A percentile compares a stretch with the other conserved stretches of the same genome.
phyloP scores from a whole-genome alignment of 2,329 filamentous ascomycete species.

The Colletotrichum sp. region DNA sequence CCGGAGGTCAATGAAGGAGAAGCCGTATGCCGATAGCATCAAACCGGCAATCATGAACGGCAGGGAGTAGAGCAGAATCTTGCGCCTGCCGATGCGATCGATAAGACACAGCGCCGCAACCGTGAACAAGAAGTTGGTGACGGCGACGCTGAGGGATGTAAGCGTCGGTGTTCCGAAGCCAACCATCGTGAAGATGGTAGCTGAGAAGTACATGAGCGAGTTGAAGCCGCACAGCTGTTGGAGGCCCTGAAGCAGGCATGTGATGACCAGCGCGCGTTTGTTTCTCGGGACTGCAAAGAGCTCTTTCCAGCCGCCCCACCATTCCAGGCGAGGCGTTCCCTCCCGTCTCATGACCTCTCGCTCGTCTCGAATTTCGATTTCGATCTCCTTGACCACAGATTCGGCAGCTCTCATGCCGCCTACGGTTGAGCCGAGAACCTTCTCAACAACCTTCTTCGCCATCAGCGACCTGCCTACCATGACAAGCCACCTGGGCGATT shows the following conservation, averaged over 20 bases:
- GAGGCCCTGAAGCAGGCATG: conserved; percentile 83
- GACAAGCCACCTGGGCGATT: conserved; percentile 89
- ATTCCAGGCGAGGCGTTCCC: conserved; percentile 37
- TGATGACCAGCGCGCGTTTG: conserved; percentile 79
- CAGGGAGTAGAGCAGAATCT: conserved; percentile 82
- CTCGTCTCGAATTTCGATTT: conserved; percentile 77
- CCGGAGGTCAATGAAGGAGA: conserved; percentile 64
- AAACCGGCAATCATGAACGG: conserved; percentile 84
- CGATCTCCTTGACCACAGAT: conserved; percentile 70
- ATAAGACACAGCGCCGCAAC: conserved; percentile 77
- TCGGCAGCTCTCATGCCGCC: conserved; percentile 56
- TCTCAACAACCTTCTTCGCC: conserved; percentile 69
- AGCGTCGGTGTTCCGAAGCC: conserved; percentile 81
- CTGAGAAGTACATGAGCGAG: conserved; percentile 91
- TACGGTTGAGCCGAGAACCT: conserved; percentile 63
- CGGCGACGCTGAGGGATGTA: conserved; percentile 79
- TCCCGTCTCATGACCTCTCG: conserved; percentile 55
- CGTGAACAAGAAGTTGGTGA: conserved; percentile 84
- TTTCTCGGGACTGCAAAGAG: conserved; percentile 66
- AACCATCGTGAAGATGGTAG: conserved; percentile 79
- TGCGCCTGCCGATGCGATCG: conserved; percentile 78
- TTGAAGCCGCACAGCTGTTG: conserved; percentile 94
- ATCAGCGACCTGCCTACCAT: conserved; percentile 65
- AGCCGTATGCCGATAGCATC: conserved; percentile 73
- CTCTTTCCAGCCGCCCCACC: conserved; percentile 56